Base-by-base conservation (phyloP, 176 grass and related monocot genomes). In the Cocos nucifera region DNA sequence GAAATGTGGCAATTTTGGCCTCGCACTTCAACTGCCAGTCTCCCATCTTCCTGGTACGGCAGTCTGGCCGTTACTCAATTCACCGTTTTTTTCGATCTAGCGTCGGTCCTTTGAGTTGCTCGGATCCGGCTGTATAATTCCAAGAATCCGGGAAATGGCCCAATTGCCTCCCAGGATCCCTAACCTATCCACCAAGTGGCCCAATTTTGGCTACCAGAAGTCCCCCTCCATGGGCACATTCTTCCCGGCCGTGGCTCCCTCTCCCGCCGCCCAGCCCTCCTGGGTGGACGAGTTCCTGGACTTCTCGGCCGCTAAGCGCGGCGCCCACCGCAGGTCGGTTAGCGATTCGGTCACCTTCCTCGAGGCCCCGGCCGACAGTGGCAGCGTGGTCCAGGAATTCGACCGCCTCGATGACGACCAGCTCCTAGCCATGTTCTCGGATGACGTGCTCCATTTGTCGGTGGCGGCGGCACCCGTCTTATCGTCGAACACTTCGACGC, bases 131-230 rank as follows among this genome's bases (percentile, higher is more conserved):
- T 26, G 19, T 51, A 9, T 49, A 16, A 49, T 17, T 65, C 64
- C 1, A 35, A 35, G 32, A 35, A 35, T 35, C 10, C 63, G 72
- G 59, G 75, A 63, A 74, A 95, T 95, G 90, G 86, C 86, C 55
- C 86, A 95, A 59, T 69, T 85, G 82, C 90, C 86, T 78, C 90
- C 90, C 69, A 86, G 78, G 74, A 62, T 70, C 57, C 90, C 90
- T 21, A 59, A 35, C 67, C 75, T 85, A 73, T 63, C 74, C 25
- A 49, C 74, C 67, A 69, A 73, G 35, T 89, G 86, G 86, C 67
- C 63, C 16, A 73, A 60, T 28, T 77, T 79, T 67, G 64, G 76
- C 49, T 74, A 77, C 76, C 76, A 80, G 39, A 81, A 74, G 22
- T 72, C 77, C 72, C 72, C 68, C 19, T 67, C 80, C 54, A 69